phyloP scores from a whole-genome alignment of 306 rosid species.

The Cucurbita ficifolia region DNA sequence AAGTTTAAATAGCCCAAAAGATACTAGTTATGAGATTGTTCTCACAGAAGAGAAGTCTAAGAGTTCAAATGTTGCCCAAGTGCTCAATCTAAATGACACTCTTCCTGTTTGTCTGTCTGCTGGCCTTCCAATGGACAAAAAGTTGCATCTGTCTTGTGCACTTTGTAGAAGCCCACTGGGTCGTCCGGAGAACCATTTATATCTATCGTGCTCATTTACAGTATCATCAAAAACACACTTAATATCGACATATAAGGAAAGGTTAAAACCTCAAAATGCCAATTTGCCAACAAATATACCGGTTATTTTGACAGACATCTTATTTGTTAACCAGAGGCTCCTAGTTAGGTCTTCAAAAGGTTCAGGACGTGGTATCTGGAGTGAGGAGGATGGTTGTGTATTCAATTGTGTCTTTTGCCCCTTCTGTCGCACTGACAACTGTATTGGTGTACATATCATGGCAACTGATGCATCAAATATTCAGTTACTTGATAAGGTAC shows the following conservation, averaged over 20 bases:
- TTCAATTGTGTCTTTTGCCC: constrained; percentile 58
- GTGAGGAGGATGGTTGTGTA: constrained; percentile 79
- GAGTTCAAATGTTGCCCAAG: constrained; percentile 18
- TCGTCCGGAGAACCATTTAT: constrained; percentile 46
- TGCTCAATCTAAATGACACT: constrained; percentile 9
- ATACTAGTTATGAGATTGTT: constrained; percentile 17
- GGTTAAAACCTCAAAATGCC: constrained; percentile 7
- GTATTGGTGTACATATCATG: constrained; percentile 65
- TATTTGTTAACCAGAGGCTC: constrained; percentile 39
- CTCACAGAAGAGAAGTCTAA: constrained; percentile 9
- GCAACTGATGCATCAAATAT: constrained; percentile 60
- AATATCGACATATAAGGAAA: constrained; percentile 35
- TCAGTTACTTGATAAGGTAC: constrained; percentile 67
- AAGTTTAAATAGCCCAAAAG: constrained; percentile 29
- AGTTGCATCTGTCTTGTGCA: constrained; percentile 43
- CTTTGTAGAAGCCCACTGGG: constrained; percentile 69
- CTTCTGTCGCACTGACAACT: constrained; percentile 44
- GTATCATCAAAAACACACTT: constrained; percentile 39
- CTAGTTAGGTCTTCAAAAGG: constrained; percentile 18
- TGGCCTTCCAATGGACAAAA: constrained; percentile 31
- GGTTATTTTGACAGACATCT: constrained; percentile 42
- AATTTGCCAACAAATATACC: constrained; percentile 27
- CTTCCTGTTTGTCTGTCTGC: constrained; percentile 18
- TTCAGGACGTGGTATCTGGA: constrained; percentile 54
- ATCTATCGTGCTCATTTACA: constrained; percentile 40